phyloP scores from a whole-genome alignment of 163 green algal genomes.

The Botryococcus braunii region DNA sequence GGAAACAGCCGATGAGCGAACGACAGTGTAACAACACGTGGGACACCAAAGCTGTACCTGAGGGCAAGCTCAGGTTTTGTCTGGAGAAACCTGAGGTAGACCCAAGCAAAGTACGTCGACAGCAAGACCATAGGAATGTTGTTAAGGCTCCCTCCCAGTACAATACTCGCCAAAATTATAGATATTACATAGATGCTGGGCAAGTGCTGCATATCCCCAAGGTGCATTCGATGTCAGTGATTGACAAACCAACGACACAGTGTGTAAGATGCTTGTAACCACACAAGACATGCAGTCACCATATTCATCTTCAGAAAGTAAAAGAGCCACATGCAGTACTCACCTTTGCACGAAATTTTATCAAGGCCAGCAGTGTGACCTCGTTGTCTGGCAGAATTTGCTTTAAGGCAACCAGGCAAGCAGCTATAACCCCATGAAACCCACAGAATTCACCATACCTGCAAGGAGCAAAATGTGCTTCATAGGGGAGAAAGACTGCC shows the following conservation, averaged over 20 bases:
- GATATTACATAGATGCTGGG: slow-evolving; percentile 45
- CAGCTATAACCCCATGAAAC: slow-evolving; percentile 68
- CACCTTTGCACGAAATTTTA: slow-evolving; percentile 60
- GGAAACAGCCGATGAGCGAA: not conserved
- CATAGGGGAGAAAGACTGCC: not conserved
- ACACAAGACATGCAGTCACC: not conserved
- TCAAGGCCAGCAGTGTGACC: slow-evolving; percentile 45
- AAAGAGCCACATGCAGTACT: not conserved
- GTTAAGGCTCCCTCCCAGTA: slow-evolving; percentile 16
- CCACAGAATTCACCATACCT: slow-evolving; percentile 60
- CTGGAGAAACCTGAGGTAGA: slow-evolving; percentile 83
- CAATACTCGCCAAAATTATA: slow-evolving; percentile 7
- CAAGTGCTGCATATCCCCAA: slow-evolving; percentile 52
- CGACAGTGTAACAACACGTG: not conserved
- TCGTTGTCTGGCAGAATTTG: slow-evolving; percentile 73
- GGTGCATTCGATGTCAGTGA: too few species aligned
- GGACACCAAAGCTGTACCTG: slow-evolving; percentile 9
- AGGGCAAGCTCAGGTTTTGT: slow-evolving; percentile 37
- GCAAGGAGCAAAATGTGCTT: slow-evolving; percentile 6
- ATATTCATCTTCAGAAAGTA: not conserved
- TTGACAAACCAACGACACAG: too few species aligned
- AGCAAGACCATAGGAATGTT: slow-evolving; percentile 36
- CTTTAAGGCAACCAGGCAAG: slow-evolving; percentile 73
- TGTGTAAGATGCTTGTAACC: too few species aligned
- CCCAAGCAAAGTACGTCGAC: slow-evolving; percentile 60